phyloP scores from a whole-genome alignment of 805 yeast genomes.

The Limtongozyma cylindracea region DNA sequence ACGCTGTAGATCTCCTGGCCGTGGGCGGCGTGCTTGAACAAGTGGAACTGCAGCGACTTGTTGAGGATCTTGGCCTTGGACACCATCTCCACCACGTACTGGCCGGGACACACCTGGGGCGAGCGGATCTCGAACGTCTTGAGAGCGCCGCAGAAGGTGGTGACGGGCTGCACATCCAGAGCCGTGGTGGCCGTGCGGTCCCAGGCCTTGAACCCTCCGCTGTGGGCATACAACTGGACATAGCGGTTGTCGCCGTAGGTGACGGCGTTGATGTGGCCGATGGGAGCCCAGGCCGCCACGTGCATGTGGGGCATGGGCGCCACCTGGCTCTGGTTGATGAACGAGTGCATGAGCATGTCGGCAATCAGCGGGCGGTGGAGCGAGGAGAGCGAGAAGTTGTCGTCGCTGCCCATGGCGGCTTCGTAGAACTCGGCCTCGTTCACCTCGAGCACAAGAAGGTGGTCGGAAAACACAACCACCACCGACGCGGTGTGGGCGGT shows the following conservation, averaged over 20 bases:
- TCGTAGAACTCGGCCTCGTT: constrained; percentile 9
- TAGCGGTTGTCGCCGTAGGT: constrained; percentile 9
- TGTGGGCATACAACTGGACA: constrained; percentile 6
- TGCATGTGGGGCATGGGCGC: constrained; percentile 32
- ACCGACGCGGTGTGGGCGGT: not conserved
- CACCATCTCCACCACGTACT: constrained; percentile 24
- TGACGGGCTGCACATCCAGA: not conserved
- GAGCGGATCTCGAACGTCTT: constrained; percentile 7
- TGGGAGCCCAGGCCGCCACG: constrained; percentile 43
- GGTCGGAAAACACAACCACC: constrained; percentile 37
- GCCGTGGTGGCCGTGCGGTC: constrained; percentile 1
- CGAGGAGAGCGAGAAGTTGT: no score
- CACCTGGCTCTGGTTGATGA: constrained; percentile 47
- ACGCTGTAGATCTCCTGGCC: no score
- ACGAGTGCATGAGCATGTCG: constrained; percentile 73
- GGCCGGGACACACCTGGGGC: constrained; percentile 2
- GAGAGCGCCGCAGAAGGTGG: constrained; percentile 3
- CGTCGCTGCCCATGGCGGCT: no score
- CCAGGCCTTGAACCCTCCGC: constrained; percentile 6
- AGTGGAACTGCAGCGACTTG: constrained; percentile 69
- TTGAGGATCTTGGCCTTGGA: constrained; percentile 49
- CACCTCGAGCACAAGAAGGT: constrained; percentile 36
- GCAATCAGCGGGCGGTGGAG: constrained; percentile 42
- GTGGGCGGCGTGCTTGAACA: constrained; percentile 43
- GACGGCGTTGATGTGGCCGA: constrained; percentile 26